A percentile compares a stretch with the other conserved stretches of the same genome.
Conservation (phyloP, 768 basidiomycete species). For the Podaxis rugospora region DNA sequence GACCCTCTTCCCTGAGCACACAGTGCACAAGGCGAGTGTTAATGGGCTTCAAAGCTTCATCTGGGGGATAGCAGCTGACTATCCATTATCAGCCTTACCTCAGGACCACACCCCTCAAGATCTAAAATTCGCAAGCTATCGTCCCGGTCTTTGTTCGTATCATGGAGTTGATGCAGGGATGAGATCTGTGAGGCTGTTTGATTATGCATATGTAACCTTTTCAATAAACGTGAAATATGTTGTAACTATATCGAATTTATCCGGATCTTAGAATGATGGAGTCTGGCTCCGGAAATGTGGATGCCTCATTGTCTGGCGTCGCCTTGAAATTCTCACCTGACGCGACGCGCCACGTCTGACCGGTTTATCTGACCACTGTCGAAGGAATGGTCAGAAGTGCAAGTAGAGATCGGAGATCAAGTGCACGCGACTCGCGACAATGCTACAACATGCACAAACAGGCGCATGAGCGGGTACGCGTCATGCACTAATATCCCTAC, state of each 20-base stretch:
- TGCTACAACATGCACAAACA: slow-evolving; percentile 14
- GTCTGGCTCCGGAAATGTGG: not conserved
- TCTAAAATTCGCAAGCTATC: slow-evolving; percentile 21
- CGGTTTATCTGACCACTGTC: not conserved
- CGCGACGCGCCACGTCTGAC: not conserved
- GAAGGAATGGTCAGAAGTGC: not conserved
- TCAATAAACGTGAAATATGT: not conserved
- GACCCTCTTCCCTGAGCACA: slow-evolving; percentile 82
- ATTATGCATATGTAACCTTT: slow-evolving; percentile 1
- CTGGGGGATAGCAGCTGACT: slow-evolving; percentile 1
- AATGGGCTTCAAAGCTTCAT: not conserved
- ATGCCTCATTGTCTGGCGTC: not conserved
- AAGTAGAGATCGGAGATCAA: not conserved
- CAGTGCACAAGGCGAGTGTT: slow-evolving; percentile 65
- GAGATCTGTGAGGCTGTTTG: not conserved
- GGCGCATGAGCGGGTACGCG: slow-evolving; percentile 11
- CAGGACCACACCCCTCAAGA: slow-evolving; percentile 65
- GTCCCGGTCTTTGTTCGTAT: slow-evolving; percentile 9
- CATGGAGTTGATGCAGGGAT: slow-evolving; percentile 6
- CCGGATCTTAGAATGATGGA: not conserved
- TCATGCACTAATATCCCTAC: slow-evolving; percentile 17
- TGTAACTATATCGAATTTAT: not conserved
- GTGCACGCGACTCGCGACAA: not conserved
- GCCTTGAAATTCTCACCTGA: not conserved
- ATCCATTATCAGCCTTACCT: slow-evolving; percentile 66